Evolutionary conservation across 768 basidiomycete genomes (phyloP), one percentile per base, ranked within the genome.

Genomic region (Phanerochaete sordida): DNA sequence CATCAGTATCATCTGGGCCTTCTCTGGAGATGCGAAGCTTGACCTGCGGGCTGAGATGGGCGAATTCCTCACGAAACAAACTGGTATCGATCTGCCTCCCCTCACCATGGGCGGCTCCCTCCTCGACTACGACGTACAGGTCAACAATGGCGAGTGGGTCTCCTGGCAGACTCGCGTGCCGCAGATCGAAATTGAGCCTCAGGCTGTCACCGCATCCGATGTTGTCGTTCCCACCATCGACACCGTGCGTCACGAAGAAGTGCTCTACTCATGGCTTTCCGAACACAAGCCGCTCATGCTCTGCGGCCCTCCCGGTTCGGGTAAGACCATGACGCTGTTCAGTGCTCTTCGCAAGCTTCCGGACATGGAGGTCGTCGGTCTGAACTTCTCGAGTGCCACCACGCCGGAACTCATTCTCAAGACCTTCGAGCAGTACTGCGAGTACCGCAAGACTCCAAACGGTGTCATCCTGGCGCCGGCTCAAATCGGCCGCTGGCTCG

Each of bases 401-500:
- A 98, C 95, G 1, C 97, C 97, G 0, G 97, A 98, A 70, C 83
- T 99, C 28, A 96, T 99, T 62, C 83, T 99, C 65, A 98, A 98
- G 83, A 98, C 97, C 7, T 98, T 99, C 72, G 97, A 98, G 72
- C 97, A 99, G 75, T 97, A 99, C 70, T 99, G 97, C 77, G 97
- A 99, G 75, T 98, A 96, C 70, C 84, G 95, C 57, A 98, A 98
- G 77, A 98, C 97, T 3, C 94, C 97, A 13, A 98, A 95, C 67
- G 97, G 97, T n/a, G 91, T 97, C 49, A 84, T 98, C 49, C 85
- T 99, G 55, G 88, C 97, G 2, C 97, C 97, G 11, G 76, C 89
- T 3, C 95, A 98, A 69, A 94, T 98, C 62, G 96, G 96, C 27
- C 88, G 95, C 48, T 99, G 97, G 97, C 82, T 99, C 51, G 95